Base-by-base conservation (phyloP, 495 filamentous ascomycete genomes). In the Amniculicola lignicola region DNA sequence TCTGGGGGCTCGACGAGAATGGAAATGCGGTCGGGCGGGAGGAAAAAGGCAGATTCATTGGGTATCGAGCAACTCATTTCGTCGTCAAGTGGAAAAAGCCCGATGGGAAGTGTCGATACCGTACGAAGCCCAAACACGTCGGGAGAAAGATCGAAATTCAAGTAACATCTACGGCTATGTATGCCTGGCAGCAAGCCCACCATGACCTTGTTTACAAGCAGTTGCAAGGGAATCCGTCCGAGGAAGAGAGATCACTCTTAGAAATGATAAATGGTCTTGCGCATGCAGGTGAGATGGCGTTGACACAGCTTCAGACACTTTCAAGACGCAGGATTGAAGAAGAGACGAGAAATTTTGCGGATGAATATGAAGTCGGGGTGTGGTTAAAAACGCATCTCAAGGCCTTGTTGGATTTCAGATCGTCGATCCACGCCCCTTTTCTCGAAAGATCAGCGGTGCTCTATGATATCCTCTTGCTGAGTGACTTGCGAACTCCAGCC, bases 161-260 rank as follows among this genome's bases (percentile, higher is more conserved):
- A 41, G 38, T 41, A 6, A 41, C 38, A n/a, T 41, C 38, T 16
- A 41, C 18, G 7, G 18, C 18, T 21, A 41, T 41, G 38, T n/a
- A 21, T 16, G 38, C 38, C 38, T 41, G 38, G 38, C 38, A 41
- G 18, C 12, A 41, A 41, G 38, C 38, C 12, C 38, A 41, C 9
- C 38, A 41, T 41, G 38, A 41, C 38, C 38, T 41, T n/a, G 38
- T 41, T n/a, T 41, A 41, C 38, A 41, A 41, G 18, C 38, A 41
- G 38, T 16, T 41, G 16, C 12, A 41, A n/a, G 38, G 38, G 7
- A 21, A n/a, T 18, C 38, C 38, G 18, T 41, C 38, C 9, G 38
- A 41, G 18, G 38, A 41, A n/a, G 38, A 41, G 38, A 18, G 38
- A 21, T 21, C 12, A 41, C 38, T 41, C 38, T 21, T 41, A 9